Conservation (phyloP, 2,329 filamentous ascomycete species). For the Penicillium sp. region DNA sequence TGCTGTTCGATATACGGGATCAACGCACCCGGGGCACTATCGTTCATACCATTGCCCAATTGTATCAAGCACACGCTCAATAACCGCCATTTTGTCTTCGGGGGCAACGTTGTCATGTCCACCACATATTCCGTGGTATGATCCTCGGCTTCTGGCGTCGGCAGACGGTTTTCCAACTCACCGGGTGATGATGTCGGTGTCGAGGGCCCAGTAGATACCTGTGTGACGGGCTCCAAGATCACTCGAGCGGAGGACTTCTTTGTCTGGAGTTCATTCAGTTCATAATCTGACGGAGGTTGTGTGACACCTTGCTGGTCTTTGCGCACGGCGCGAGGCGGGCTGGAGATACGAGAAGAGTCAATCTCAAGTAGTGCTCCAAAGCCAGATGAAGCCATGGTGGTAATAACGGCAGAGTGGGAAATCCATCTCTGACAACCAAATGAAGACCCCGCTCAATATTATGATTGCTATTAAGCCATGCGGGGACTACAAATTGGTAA, state of each 20-base stretch:
- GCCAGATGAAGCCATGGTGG: slow-evolving; percentile 32
- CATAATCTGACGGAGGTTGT: slow-evolving; percentile 19
- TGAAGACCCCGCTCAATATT: too few relatives aligned
- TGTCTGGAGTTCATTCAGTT: slow-evolving; percentile 19
- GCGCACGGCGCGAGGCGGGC: slow-evolving; percentile 35
- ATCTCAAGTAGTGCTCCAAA: slow-evolving; percentile 42
- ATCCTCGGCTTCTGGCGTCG: slow-evolving; percentile 5
- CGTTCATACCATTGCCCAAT: slow-evolving; percentile 65
- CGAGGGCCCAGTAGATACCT: slow-evolving; percentile 1
- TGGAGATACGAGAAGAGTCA: slow-evolving; percentile 33
- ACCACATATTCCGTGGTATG: slow-evolving; percentile 9
- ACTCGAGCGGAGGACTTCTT: slow-evolving; percentile 2
- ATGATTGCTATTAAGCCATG: too few relatives aligned
- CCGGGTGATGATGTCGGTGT: slow-evolving; percentile 10
- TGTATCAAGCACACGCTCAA: slow-evolving; percentile 59
- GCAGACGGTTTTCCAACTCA: slow-evolving; percentile 11
- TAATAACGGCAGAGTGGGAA: background rate
- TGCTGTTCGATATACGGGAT: slow-evolving; percentile 75
- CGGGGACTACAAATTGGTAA: slow-evolving; percentile 4
- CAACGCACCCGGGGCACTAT: slow-evolving; percentile 68
- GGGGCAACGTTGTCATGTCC: slow-evolving; percentile 10
- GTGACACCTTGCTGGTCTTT: slow-evolving; percentile 24
- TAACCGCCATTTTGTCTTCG: slow-evolving; percentile 63
- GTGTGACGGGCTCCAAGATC: slow-evolving; percentile 1
- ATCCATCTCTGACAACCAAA: too few relatives aligned